These are phyloP conservation scores for Psilocybe sp. DNA, from an alignment of 768 basidiomycete species.

Conservation along the genomic window DNA sequence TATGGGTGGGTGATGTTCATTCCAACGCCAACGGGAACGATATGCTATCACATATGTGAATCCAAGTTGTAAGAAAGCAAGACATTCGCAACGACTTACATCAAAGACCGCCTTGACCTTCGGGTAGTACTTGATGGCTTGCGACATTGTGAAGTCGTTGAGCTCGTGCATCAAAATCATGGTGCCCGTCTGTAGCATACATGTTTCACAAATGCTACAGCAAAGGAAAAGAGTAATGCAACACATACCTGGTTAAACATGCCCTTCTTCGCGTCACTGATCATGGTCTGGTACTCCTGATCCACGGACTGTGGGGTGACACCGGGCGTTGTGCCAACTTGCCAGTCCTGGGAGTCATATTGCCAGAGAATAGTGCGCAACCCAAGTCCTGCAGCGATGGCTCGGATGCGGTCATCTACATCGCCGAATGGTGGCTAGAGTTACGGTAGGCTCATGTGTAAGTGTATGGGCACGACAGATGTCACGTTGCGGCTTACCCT, in stretches of 20 bases:
- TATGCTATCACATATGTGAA: conserved; percentile 24
- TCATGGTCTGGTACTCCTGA: conserved; percentile 51
- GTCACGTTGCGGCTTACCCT: conserved; percentile 32
- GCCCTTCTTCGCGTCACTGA: conserved; percentile 42
- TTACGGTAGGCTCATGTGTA: neutral
- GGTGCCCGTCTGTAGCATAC: conserved; percentile 35
- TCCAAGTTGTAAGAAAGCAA: neutral
- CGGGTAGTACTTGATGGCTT: conserved; percentile 51
- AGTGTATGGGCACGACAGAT: neutral
- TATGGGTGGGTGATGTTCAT: conserved; percentile 53
- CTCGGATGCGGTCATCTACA: conserved; percentile 73
- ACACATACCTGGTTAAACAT: conserved; percentile 33
- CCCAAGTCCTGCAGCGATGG: conserved; percentile 64
- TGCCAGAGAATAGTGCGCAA: conserved; percentile 74
- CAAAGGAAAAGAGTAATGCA: neutral
- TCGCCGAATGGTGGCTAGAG: conserved; percentile 62
- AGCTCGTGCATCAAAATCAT: conserved; percentile 60
- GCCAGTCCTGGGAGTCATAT: conserved; percentile 74
- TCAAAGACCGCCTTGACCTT: conserved; percentile 43
- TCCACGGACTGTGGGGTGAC: conserved; percentile 45
- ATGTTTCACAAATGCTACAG: neutral
- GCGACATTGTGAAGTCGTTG: conserved; percentile 60
- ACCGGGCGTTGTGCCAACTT: conserved; percentile 42
- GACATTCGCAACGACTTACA: conserved; percentile 24
- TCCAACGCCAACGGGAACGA: conserved; percentile 54